Evolutionary conservation across 1,284 basidiomycete genomes (phyloP).

Genomic region (Fomes fomentarius): DNA sequence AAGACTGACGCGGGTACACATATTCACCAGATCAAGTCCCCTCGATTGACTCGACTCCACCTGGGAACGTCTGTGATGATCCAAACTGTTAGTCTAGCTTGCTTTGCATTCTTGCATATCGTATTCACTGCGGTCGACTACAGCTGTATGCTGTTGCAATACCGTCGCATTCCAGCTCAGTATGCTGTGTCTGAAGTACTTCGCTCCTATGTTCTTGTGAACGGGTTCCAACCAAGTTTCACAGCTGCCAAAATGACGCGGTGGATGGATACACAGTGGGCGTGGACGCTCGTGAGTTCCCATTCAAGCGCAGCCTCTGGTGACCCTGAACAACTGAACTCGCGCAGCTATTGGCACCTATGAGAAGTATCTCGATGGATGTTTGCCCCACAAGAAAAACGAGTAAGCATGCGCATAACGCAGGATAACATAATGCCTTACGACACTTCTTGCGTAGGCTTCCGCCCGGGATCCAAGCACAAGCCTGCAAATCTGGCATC

Average conservation of each 20-base stretch:
- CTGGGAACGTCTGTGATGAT: conserved; percentile 1
- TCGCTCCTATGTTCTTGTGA: background rate
- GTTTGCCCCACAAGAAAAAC: background rate
- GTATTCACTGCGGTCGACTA: background rate
- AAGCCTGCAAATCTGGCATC: background rate
- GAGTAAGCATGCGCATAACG: background rate
- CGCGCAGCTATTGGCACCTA: background rate
- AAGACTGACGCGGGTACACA: background rate
- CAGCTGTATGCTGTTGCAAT: conserved; percentile 9
- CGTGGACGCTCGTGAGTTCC: background rate
- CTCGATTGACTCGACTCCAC: background rate
- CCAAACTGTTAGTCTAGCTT: background rate
- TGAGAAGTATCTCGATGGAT: background rate
- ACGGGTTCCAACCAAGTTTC: background rate
- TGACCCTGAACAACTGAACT: background rate
- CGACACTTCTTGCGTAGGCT: background rate
- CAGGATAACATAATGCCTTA: too few relatives aligned
- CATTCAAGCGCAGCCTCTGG: background rate
- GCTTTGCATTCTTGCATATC: background rate
- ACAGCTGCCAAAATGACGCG: background rate
- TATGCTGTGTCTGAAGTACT: conserved; percentile 10
- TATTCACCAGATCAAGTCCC: background rate
- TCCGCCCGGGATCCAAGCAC: background rate
- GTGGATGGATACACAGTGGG: background rate
- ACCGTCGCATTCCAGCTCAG: conserved; percentile 5